Evolutionary conservation across 192 early-diverging fungal genomes (phyloP), one percentile per base, ranked within the genome.

Genomic region (Umbelopsis vinacea): DNA sequence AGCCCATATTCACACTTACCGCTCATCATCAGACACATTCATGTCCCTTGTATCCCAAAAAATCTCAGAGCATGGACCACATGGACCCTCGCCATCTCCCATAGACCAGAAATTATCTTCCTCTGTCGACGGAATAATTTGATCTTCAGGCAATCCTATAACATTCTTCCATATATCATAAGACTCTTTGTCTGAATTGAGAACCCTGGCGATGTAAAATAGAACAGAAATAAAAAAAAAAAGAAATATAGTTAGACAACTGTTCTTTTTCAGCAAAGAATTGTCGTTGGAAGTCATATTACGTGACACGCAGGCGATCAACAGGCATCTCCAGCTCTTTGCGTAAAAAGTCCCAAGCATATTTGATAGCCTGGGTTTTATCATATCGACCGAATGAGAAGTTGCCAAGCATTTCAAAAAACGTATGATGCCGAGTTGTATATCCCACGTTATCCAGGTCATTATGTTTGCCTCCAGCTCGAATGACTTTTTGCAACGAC

Each of bases 351-450:
- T 73, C 63, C 87, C 87, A 88, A 12, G 87, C 87, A 80, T 84
- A 81, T n/a, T 53, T 72, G 53, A 88, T 86, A 10, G 87, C 88
- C 29, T 79, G 70, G 12, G 57, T 50, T 60, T 87, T 90, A 33
- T 76, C 72, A 71, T 88, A 87, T 11, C 76, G 52, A n/a, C 88
- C 88, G 80, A 90, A 88, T 0, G 87, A 87, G 74, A 90, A 90
- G 45, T 87, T 86, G 10, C 88, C 88, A 22, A 90, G 71, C 88
- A 90, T 90, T 72, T 90, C 88, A 74, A 90, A 90, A 48, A 88
- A 87, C 2, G 88, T 90, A 60, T 90, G 88, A 71, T 90, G 88
- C 8, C 87, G 84, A 35, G 84, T 82, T 5, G 88, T 89, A 69
- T 79, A 84, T n/a, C 88, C 88, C 7, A 89, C 88, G 74, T 89